Base-by-base conservation (phyloP, 768 basidiomycete genomes). In the Phallus indusiatus region DNA sequence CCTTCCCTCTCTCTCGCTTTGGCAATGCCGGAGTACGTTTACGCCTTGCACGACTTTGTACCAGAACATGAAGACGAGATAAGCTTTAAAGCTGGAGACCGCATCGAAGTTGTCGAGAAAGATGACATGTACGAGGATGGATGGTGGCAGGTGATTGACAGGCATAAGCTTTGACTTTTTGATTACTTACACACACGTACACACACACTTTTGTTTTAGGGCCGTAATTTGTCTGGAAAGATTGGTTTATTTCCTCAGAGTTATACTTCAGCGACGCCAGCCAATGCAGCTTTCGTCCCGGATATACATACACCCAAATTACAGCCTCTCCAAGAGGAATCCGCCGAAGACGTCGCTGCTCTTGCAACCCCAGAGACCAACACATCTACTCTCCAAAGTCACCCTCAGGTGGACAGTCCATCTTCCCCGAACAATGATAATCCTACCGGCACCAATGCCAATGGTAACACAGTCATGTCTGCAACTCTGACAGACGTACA, bases 11-110 rank as follows among this genome's bases (percentile, higher is more conserved):
- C 36, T 28, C 22, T 36, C 9, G 35, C 55, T 37, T 21, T 20
- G 36, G n/a, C 20, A 11, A 90, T 90, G 89, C 77, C 81, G 18
- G 85, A 89, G 65, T 90, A 88, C 74, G 90, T 94, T 55, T 93
- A 89, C 66, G 92, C 88, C 1, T 75, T 91, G 14, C 91, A 95
- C 69, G 86, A 88, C 65, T 98, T 97, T 65, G 66, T 73, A 4
- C 94, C 96, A 2, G 94, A 99, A 75, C 83, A 97, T 71, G 89
- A 90, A 54, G 96, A 99, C 71, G 96, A 99, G 73, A 80, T 98
- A 42, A 66, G 83, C 0, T 96, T 98, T 69, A 77, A 74, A 47
- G 85, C 84, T 4, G 94, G 94, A 1, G 92, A 98, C 64, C 77
- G 81, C 58, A 91, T 98, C 64, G 86, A 90, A 67, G 84, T 99